Evolutionary conservation across 352 stramenopile genomes (phyloP).

Genomic region (Globisporangium cylindrosporum): DNA sequence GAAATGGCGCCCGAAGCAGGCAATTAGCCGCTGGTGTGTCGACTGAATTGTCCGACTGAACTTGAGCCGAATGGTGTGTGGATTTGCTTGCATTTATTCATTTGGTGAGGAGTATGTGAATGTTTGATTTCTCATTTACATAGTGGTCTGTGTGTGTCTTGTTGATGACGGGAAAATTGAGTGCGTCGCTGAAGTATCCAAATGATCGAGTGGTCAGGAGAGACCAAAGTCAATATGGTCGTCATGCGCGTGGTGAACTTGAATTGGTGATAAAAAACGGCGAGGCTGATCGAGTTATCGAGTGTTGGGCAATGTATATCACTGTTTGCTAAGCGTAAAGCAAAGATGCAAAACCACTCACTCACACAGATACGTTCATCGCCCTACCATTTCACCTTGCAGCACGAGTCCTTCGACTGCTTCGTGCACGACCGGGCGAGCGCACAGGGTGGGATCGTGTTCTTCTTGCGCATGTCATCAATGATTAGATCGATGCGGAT

Average conservation of each 20-base stretch:
- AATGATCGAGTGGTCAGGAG: not conserved
- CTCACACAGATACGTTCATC: not conserved
- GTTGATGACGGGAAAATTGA: no score
- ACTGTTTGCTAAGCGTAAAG: not conserved
- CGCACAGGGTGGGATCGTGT: constrained; percentile 23
- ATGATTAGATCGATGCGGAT: constrained; percentile 41
- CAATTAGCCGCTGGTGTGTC: not conserved
- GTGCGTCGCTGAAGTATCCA: not conserved
- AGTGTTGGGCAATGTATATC: not conserved
- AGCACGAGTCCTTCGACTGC: constrained; percentile 4
- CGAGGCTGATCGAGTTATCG: no score
- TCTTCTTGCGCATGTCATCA: constrained; percentile 21
- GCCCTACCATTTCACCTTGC: constrained; percentile 8
- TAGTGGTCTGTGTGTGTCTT: not conserved
- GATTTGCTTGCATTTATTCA: not conserved
- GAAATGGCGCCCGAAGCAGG: not conserved
- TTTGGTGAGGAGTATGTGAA: no score
- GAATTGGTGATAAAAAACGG: no score
- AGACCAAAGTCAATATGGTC: not conserved
- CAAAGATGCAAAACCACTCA: no score
- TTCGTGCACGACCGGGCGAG: constrained; percentile 10
- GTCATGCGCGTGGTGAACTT: no score
- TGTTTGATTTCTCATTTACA: not conserved
- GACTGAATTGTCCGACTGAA: no score
- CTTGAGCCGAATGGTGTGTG: not conserved